A percentile compares a stretch with the other conserved stretches of the same genome.
These are phyloP conservation scores for Alternaria infectoria DNA, from an alignment of 2,329 filamentous ascomycete species.

Conservation along the genomic window DNA sequence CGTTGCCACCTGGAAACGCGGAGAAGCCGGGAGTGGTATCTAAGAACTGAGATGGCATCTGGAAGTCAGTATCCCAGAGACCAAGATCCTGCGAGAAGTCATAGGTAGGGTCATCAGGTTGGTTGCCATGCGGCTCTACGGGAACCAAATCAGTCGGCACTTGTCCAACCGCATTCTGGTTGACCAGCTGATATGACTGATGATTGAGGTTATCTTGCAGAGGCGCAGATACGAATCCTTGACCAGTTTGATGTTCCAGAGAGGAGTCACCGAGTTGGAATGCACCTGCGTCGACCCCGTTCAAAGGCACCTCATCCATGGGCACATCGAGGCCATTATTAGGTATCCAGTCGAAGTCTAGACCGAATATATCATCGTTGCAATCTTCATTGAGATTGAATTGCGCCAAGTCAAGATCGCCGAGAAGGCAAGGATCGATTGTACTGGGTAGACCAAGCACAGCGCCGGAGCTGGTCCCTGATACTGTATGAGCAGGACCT, in stretches of 20 bases:
- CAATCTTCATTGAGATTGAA: not conserved
- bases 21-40: slow-evolving; percentile 9
- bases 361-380: not conserved
- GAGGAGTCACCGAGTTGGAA: not conserved
- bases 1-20: slow-evolving; percentile 6
- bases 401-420: slow-evolving; percentile 1
- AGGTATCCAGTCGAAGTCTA: not conserved
- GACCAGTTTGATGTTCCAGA: not conserved
- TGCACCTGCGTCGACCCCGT: not conserved
- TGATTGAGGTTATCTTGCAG: not conserved
- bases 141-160: not conserved
- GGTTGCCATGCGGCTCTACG: not conserved
- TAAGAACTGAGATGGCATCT: not conserved
- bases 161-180: not conserved
- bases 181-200: not conserved
- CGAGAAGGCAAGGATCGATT: slow-evolving; percentile 4
- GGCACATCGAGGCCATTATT: not conserved
- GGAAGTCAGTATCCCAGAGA: not conserved
- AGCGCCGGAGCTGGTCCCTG: slow-evolving; percentile 2
- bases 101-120: not conserved
- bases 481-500: not conserved
- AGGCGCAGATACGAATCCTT: not conserved
- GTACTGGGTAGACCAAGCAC: slow-evolving; percentile 9
- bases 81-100: not conserved
- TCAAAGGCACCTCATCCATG: not conserved